Conservation (phyloP, 768 basidiomycete genomes). For the Termitomyces bulborhizus region DNA sequence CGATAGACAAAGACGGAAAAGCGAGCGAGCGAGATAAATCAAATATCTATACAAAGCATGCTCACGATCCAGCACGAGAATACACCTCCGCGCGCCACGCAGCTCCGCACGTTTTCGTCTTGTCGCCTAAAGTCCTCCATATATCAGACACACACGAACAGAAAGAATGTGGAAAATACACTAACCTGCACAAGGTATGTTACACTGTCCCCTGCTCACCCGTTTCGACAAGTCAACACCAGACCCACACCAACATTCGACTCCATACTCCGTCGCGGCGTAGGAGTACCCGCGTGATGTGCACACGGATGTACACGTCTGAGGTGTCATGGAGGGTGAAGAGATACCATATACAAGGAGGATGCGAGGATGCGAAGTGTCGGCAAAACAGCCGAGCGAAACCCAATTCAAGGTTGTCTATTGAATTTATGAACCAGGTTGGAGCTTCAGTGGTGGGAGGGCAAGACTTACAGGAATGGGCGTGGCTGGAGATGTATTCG, state of each 20-base stretch:
- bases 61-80: background rate
- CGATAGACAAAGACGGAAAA: background rate
- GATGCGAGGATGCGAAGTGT: slow-evolving; percentile 20
- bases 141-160: background rate
- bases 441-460: background rate
- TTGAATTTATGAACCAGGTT: slow-evolving; percentile 3
- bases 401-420: slow-evolving; percentile 16
- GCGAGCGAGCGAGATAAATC: too few species aligned
- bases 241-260: slow-evolving; percentile 29
- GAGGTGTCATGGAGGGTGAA: slow-evolving; percentile 23
- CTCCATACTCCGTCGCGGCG: slow-evolving; percentile 28
- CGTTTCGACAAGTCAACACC: slow-evolving; percentile 16
- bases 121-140: slow-evolving; percentile 16
- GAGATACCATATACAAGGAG: slow-evolving; percentile 18
- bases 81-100: slow-evolving; percentile 27
- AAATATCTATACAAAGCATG: background rate
- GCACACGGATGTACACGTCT: slow-evolving; percentile 23
- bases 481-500: slow-evolving; percentile 1
- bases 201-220: slow-evolving; percentile 21
- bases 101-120: slow-evolving; percentile 26
- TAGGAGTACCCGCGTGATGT: slow-evolving; percentile 20
- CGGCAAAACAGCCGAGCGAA: slow-evolving; percentile 26
- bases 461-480: slow-evolving; percentile 1
- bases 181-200: slow-evolving; percentile 26
- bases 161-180: background rate